phyloP scores from a whole-genome alignment of 257 asterid genomes.

The Leonotis leonurus region DNA sequence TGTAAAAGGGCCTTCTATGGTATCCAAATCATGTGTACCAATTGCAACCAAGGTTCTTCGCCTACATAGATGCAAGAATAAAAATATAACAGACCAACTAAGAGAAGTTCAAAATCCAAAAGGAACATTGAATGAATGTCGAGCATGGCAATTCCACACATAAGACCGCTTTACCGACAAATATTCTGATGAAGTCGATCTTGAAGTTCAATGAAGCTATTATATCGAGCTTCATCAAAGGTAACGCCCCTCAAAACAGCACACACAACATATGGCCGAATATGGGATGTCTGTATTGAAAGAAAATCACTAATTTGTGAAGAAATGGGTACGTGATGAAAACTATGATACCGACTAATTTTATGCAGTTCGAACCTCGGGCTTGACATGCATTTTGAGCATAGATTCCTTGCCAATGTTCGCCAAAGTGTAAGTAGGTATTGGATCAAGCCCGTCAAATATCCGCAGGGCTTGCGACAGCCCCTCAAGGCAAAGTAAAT shows the following conservation, averaged over 20 bases:
- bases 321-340: neutral
- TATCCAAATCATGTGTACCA: slow-evolving; percentile 96
- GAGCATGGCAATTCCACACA: slow-evolving; percentile 14
- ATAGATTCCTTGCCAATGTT: slow-evolving; percentile 43
- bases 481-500: slow-evolving; percentile 97
- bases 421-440: slow-evolving; percentile 58
- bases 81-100: neutral
- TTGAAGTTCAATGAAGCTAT: slow-evolving; percentile 94
- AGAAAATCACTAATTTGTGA: neutral
- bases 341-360: slow-evolving; percentile 1
- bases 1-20: slow-evolving; percentile 80
- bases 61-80: slow-evolving; percentile 34
- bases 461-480: slow-evolving; percentile 83
- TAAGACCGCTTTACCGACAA: slow-evolving; percentile 54
- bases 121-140: neutral
- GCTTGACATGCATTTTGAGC: slow-evolving; percentile 65
- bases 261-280: slow-evolving; percentile 87
- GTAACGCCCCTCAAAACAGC: slow-evolving; percentile 88
- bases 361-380: slow-evolving; percentile 42
- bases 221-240: slow-evolving; percentile 73
- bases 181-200: slow-evolving; percentile 94
- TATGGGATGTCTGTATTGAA: slow-evolving; percentile 49
- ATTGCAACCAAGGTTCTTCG: slow-evolving; percentile 91
- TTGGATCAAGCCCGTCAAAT: slow-evolving; percentile 61
- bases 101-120: slow-evolving; percentile 5